A percentile compares a stretch with the other conserved stretches of the same genome.
These are phyloP conservation scores for Laguncularia racemosa DNA, from an alignment of 345 rosid genomes.

Conservation along the genomic window DNA sequence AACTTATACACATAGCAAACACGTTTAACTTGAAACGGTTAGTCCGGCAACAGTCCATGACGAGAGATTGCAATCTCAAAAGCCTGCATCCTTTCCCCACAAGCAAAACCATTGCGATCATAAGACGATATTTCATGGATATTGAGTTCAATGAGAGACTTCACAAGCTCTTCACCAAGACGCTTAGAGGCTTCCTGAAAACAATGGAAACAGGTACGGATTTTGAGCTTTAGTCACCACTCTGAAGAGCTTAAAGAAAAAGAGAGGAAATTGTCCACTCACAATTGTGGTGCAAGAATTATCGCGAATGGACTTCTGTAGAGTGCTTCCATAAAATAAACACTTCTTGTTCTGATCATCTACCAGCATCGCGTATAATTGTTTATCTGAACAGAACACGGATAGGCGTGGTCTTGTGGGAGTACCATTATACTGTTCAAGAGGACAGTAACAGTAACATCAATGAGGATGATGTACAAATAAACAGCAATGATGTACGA, in stretches of 20 bases:
- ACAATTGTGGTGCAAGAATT: constrained; percentile 48
- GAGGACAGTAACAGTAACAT: not conserved
- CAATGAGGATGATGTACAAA: not conserved
- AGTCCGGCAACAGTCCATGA: constrained; percentile 63
- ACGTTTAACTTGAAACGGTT: constrained; percentile 7
- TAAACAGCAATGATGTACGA: not conserved
- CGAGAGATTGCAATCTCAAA: constrained; percentile 63
- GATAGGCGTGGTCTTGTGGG: constrained; percentile 68
- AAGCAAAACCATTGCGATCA: constrained; percentile 70
- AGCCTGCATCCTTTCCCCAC: constrained; percentile 75
- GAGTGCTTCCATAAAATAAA: constrained; percentile 70
- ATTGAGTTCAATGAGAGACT: constrained; percentile 50
- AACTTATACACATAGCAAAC: too few species aligned
- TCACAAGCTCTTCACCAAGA: constrained; percentile 78
- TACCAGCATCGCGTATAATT: constrained; percentile 78
- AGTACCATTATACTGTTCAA: constrained; percentile 57
- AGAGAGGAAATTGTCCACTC: constrained; percentile 18
- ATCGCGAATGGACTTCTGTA: constrained; percentile 68
- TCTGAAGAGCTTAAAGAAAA: not conserved
- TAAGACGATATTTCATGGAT: constrained; percentile 68
- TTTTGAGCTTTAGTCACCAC: not conserved
- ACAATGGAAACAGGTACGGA: constrained; percentile 1
- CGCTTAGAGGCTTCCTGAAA: constrained; percentile 74
- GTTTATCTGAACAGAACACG: constrained; percentile 85
- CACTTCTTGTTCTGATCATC: constrained; percentile 82